phyloP scores from a whole-genome alignment of 306 rosid genomes.

The Rosa lucieae region DNA sequence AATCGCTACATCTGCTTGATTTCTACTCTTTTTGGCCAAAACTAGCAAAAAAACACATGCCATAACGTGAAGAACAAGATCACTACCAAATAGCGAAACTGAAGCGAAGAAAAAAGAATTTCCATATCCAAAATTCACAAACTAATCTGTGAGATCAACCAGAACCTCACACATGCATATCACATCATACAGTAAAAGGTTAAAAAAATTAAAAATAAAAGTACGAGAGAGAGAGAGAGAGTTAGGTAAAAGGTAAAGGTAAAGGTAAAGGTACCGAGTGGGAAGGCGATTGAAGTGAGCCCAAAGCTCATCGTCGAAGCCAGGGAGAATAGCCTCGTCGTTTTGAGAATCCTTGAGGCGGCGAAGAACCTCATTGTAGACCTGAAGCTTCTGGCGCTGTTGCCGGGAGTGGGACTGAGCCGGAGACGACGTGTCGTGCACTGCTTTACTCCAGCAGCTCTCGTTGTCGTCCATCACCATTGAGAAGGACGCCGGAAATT shows the following conservation, averaged over 20 bases:
- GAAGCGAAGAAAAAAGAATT: not conserved
- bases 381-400: slow-evolving; percentile 67
- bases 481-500: not conserved
- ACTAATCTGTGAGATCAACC: slow-evolving; percentile 9
- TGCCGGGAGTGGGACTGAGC: slow-evolving; percentile 55
- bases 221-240: no score
- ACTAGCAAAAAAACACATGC: not conserved
- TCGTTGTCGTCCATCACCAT: slow-evolving; percentile 75
- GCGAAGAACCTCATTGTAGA: slow-evolving; percentile 90
- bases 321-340: slow-evolving; percentile 66
- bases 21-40: not conserved
- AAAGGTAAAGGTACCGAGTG: slow-evolving; percentile 58
- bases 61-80: slow-evolving; percentile 10
- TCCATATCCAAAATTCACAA: slow-evolving; percentile 5
- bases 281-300: slow-evolving; percentile 97
- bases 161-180: slow-evolving; percentile 10
- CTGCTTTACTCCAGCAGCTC: slow-evolving; percentile 59
- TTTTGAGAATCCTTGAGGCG: slow-evolving; percentile 70
- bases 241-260: not conserved
- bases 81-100: not conserved
- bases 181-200: not conserved
- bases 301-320: slow-evolving; percentile 85
- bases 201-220: not conserved
- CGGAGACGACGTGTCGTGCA: slow-evolving; percentile 37
- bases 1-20: slow-evolving; percentile 5